Evolutionary conservation across 331 rosid genomes (phyloP).

Genomic region (Prunus yedoensis): DNA sequence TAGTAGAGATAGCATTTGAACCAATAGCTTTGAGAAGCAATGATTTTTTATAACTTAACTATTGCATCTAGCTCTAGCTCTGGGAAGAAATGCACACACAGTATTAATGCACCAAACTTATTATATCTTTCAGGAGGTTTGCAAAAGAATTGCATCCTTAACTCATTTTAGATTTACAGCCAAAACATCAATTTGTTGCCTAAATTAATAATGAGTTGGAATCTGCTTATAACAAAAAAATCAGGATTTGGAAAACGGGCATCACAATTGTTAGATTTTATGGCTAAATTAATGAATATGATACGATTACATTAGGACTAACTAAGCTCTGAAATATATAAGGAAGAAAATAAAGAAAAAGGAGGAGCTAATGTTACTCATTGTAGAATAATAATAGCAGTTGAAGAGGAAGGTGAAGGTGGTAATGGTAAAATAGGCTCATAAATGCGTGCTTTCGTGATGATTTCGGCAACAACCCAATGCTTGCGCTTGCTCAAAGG

Average conservation of each 20-base stretch:
- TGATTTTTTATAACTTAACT: not conserved
- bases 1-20: not conserved
- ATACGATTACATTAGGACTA: not conserved
- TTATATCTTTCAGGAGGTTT: not conserved
- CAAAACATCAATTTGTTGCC: not conserved
- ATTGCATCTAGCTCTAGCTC: not conserved
- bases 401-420: not conserved
- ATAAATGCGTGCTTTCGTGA: slow-evolving; percentile 79
- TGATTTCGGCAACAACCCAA: slow-evolving; percentile 85
- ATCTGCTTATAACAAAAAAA: not conserved
- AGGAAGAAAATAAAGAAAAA: not conserved
- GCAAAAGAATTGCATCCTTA: not conserved
- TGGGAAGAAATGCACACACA: not conserved
- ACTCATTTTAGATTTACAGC: not conserved
- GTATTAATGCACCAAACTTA: not conserved
- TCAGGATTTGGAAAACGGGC: not conserved
- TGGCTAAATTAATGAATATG: not conserved
- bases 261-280: not conserved
- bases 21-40: not conserved
- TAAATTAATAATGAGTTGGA: not conserved
- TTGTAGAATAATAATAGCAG: not conserved
- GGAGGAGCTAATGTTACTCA: not conserved
- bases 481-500: slow-evolving; percentile 82
- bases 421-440: slow-evolving; percentile 37
- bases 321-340: not conserved